phyloP scores from a whole-genome alignment of 495 filamentous ascomycete species.

The Hyaloscypha hepaticicola region DNA sequence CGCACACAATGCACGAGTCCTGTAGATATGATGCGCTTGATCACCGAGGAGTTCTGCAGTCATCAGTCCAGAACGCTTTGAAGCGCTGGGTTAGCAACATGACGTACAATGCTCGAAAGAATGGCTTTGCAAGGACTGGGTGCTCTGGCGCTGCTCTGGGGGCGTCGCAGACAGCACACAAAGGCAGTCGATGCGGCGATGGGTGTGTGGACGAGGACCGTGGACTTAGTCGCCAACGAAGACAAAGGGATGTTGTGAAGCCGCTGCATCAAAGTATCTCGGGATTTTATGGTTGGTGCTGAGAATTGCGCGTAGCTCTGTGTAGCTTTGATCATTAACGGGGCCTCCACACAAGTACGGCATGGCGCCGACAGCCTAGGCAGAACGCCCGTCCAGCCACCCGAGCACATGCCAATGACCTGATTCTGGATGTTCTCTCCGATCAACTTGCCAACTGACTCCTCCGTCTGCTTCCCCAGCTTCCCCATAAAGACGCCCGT shows the following conservation, averaged over 20 bases:
- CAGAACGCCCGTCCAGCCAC: neutral
- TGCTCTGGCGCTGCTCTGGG: constrained; percentile 29
- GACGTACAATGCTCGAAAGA: constrained; percentile 29
- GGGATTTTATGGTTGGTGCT: constrained; percentile 15
- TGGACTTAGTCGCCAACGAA: constrained; percentile 22
- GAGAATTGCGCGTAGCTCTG: neutral
- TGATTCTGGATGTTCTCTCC: neutral
- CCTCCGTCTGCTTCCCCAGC: neutral
- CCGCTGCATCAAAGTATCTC: constrained; percentile 2
- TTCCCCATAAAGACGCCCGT: neutral
- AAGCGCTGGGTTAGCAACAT: constrained; percentile 26
- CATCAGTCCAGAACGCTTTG: constrained; percentile 31
- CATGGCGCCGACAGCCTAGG: neutral
- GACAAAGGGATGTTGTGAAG: constrained; percentile 20
- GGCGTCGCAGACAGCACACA: constrained; percentile 28
- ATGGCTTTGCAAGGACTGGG: constrained; percentile 27
- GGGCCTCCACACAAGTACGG: neutral
- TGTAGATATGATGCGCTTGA: constrained; percentile 29
- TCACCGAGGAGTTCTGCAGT: constrained; percentile 26
- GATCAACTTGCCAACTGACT: neutral
- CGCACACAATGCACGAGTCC: constrained; percentile 12
- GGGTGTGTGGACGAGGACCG: constrained; percentile 13
- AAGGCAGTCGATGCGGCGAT: constrained; percentile 28
- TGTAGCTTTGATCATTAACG: constrained; percentile 8
- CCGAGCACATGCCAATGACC: constrained; percentile 11